These are phyloP conservation scores for Phytophthora fragariaefolia DNA, from an alignment of 352 stramenopile species.

Conservation along the genomic window DNA sequence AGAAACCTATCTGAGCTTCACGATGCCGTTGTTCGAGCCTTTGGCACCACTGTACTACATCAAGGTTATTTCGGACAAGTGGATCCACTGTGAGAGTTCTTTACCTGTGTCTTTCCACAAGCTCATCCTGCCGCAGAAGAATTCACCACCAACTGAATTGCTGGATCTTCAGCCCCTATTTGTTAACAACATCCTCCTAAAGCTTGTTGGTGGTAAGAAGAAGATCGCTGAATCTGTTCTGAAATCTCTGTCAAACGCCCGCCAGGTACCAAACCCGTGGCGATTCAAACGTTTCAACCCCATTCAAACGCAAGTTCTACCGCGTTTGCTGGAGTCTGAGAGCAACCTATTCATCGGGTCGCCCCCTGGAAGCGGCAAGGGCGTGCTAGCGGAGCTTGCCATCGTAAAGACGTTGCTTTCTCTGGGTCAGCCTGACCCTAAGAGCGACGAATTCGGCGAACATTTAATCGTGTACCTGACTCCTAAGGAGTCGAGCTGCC, in stretches of 20 bases:
- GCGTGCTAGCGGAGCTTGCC: slow-evolving; percentile 94
- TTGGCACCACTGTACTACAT: slow-evolving; percentile 99
- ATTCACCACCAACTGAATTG: slow-evolving; percentile 96
- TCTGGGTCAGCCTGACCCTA: slow-evolving; percentile 56
- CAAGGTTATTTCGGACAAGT: slow-evolving; percentile 97
- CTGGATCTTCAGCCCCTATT: slow-evolving; percentile 98
- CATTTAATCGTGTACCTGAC: slow-evolving; percentile 95
- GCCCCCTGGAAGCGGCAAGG: slow-evolving; percentile 95
- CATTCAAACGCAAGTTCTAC: slow-evolving; percentile 98
- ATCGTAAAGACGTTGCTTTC: slow-evolving; percentile 93
- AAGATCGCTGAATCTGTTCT: slow-evolving; percentile 60
- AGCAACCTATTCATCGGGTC: slow-evolving; percentile 96
- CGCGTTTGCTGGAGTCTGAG: slow-evolving; percentile 96
- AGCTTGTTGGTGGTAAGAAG: slow-evolving; percentile 71
- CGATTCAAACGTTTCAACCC: slow-evolving; percentile 97
- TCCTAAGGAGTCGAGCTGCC: slow-evolving; percentile 83
- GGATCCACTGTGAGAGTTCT: slow-evolving; percentile 97
- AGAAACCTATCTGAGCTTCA: slow-evolving; percentile 93
- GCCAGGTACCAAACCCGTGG: slow-evolving; percentile 57
- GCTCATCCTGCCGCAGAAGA: slow-evolving; percentile 99
- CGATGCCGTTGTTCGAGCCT: slow-evolving; percentile 97
- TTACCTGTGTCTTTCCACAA: slow-evolving; percentile 98
- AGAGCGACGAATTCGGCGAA: slow-evolving; percentile 69
- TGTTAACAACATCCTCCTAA: slow-evolving; percentile 88
- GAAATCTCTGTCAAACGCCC: slow-evolving; percentile 46